Conservation (phyloP, 768 basidiomycete genomes). For the Naganishia friedmannii region DNA sequence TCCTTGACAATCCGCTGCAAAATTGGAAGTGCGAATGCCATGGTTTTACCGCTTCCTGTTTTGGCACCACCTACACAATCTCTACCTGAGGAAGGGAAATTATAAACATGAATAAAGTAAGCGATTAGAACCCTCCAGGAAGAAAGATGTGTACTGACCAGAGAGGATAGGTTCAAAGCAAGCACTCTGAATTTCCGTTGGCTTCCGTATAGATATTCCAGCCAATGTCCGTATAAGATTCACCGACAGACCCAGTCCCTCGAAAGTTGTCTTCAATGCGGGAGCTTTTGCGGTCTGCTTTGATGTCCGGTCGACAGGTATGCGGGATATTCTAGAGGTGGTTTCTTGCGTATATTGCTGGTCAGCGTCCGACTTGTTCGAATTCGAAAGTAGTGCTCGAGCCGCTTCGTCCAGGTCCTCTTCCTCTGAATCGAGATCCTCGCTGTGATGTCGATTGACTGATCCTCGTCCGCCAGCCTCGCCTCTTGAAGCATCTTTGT, state of each 20-base stretch:
- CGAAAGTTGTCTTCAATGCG: slow-evolving; percentile 44
- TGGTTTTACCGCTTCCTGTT: slow-evolving; percentile 96
- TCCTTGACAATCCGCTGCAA: slow-evolving; percentile 80
- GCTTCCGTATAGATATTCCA: slow-evolving; percentile 77
- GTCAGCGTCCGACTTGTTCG: slow-evolving; percentile 2
- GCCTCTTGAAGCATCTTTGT: neutral
- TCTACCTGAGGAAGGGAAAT: slow-evolving; percentile 61
- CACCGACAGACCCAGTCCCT: slow-evolving; percentile 52
- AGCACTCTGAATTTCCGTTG: slow-evolving; percentile 83
- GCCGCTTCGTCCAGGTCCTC: slow-evolving; percentile 9
- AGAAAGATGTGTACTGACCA: slow-evolving; percentile 27
- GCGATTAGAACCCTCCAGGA: slow-evolving; percentile 56
- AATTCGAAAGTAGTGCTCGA: slow-evolving; percentile 12
- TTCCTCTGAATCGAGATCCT: slow-evolving; percentile 28
- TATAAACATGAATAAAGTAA: slow-evolving; percentile 22
- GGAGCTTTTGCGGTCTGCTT: slow-evolving; percentile 33
- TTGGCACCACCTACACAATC: slow-evolving; percentile 98
- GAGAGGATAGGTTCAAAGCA: slow-evolving; percentile 83
- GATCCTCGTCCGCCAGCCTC: neutral
- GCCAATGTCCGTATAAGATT: slow-evolving; percentile 64
- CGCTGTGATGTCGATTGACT: neutral
- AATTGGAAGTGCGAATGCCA: slow-evolving; percentile 94
- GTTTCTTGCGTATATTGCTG: neutral
- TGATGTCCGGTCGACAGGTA: neutral
- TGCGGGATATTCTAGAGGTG: slow-evolving; percentile 18